Evolutionary conservation across 1,284 basidiomycete species (phyloP).

Genomic region (Naganishia cerealis): DNA sequence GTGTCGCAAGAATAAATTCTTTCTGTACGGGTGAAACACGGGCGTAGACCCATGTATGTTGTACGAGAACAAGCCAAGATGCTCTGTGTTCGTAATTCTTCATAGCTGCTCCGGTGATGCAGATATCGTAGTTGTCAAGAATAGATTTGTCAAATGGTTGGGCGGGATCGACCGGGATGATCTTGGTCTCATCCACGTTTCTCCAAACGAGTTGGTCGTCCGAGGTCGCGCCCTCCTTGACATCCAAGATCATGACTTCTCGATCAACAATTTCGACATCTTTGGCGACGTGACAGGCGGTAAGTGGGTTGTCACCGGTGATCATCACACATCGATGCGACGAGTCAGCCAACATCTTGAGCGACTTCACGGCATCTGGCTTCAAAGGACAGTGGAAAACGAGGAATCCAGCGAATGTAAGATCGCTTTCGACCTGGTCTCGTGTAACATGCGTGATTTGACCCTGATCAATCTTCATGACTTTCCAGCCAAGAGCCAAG

Average conservation of each 20-base stretch:
- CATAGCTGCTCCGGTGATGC: slow-evolving; percentile 86
- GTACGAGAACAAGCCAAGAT: slow-evolving; percentile 73
- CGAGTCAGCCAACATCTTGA: slow-evolving; percentile 89
- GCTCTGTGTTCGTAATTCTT: slow-evolving; percentile 69
- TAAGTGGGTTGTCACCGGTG: slow-evolving; percentile 93
- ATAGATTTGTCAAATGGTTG: slow-evolving; percentile 73
- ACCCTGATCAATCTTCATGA: slow-evolving; percentile 72
- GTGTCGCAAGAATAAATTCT: slow-evolving; percentile 83
- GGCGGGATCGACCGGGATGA: slow-evolving; percentile 76
- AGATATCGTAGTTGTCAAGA: slow-evolving; percentile 85
- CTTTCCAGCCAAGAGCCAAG: slow-evolving; percentile 81
- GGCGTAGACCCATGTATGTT: slow-evolving; percentile 94
- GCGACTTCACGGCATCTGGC: slow-evolving; percentile 78
- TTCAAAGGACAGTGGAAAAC: slow-evolving; percentile 97
- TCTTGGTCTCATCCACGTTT: slow-evolving; percentile 82
- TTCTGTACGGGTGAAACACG: slow-evolving; percentile 94
- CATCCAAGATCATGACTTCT: slow-evolving; percentile 83
- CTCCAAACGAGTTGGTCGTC: slow-evolving; percentile 81
- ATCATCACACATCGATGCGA: slow-evolving; percentile 97
- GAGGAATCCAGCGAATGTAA: slow-evolving; percentile 84
- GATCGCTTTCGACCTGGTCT: slow-evolving; percentile 71
- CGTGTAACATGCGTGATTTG: slow-evolving; percentile 81
- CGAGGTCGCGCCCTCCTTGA: slow-evolving; percentile 73
- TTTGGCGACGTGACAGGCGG: slow-evolving; percentile 86
- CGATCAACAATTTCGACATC: slow-evolving; percentile 95